These are phyloP conservation scores for Colletotrichum spinosum DNA, from an alignment of 2,329 filamentous ascomycete species.

Conservation along the genomic window DNA sequence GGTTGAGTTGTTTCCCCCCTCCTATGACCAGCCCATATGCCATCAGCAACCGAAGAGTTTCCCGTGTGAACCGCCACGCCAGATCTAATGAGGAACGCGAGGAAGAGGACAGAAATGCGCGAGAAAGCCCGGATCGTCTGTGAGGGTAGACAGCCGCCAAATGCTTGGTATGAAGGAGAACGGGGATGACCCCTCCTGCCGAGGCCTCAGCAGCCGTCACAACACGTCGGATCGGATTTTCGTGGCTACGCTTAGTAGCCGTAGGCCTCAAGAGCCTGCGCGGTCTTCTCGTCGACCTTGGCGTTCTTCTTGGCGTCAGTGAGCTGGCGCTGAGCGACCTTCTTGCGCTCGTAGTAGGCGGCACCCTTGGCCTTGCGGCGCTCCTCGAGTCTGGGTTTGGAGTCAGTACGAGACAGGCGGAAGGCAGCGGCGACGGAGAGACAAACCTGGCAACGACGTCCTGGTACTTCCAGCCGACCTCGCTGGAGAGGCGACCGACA, in stretches of 20 bases:
- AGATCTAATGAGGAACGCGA: constrained; percentile 63
- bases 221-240: constrained; percentile 20
- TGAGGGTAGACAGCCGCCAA: constrained; percentile 7
- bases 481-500: constrained; percentile 95
- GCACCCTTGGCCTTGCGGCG: constrained; percentile 99
- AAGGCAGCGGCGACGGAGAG: not conserved
- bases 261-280: constrained; percentile 87
- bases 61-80: constrained; percentile 64
- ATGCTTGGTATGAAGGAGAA: constrained; percentile 25
- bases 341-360: constrained; percentile 99
- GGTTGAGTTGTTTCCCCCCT: constrained; percentile 33
- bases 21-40: constrained; percentile 52
- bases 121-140: constrained; percentile 37
- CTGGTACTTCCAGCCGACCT: constrained; percentile 99
- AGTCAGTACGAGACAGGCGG: not conserved
- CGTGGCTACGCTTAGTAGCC: constrained; percentile 78
- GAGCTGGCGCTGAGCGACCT: constrained; percentile 90
- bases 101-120: constrained; percentile 55
- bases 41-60: constrained; percentile 63
- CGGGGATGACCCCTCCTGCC: constrained; percentile 37
- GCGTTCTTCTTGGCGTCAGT: constrained; percentile 93
- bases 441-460: constrained; percentile 94
- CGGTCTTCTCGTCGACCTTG: constrained; percentile 86
- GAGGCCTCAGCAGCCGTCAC: constrained; percentile 3
- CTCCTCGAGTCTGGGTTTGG: constrained; percentile 86